phyloP scores from a whole-genome alignment of 139 green algal genomes.

The Tetraselmis chui region DNA sequence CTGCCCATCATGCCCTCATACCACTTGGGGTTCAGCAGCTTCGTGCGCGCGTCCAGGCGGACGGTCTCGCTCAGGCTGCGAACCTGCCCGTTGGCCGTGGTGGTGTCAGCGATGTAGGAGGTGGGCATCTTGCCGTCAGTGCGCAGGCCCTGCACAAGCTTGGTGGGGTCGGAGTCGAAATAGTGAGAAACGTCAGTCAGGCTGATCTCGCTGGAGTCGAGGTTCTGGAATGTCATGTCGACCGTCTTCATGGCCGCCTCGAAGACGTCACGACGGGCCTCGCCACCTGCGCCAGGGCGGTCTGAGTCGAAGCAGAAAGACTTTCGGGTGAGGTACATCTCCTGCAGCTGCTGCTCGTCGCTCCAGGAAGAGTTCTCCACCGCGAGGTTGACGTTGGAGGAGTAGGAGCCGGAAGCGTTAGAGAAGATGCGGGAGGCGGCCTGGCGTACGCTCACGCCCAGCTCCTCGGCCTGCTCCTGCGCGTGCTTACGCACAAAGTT shows the following conservation, averaged over 20 bases:
- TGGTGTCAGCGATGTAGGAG: constrained; percentile 98
- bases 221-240: constrained; percentile 98
- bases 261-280: constrained; percentile 84
- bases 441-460: constrained; percentile 76
- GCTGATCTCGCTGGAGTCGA: constrained; percentile 95
- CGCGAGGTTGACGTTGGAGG: constrained; percentile 97
- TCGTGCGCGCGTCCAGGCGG: constrained; percentile 94
- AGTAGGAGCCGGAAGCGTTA: constrained; percentile 93
- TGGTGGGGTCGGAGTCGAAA: constrained; percentile 98
- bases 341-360: constrained; percentile 92
- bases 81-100: constrained; percentile 95
- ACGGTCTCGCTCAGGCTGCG: constrained; percentile 91
- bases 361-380: constrained; percentile 95
- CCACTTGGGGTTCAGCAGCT: constrained; percentile 99
- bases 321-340: constrained; percentile 96
- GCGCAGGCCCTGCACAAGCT: constrained; percentile 89
- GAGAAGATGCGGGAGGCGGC: constrained; percentile 94
- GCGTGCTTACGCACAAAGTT: constrained; percentile 99
- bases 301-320: constrained; percentile 98
- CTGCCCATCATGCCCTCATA: constrained; percentile 95
- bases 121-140: constrained; percentile 76
- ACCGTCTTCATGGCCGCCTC: constrained; percentile 93
- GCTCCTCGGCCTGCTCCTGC: constrained; percentile 81
- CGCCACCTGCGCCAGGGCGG: constrained; percentile 81
- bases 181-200: constrained; percentile 97